These are phyloP conservation scores for Metarhizium guizhouense DNA, from an alignment of 2,329 filamentous ascomycete genomes.

Conservation along the genomic window DNA sequence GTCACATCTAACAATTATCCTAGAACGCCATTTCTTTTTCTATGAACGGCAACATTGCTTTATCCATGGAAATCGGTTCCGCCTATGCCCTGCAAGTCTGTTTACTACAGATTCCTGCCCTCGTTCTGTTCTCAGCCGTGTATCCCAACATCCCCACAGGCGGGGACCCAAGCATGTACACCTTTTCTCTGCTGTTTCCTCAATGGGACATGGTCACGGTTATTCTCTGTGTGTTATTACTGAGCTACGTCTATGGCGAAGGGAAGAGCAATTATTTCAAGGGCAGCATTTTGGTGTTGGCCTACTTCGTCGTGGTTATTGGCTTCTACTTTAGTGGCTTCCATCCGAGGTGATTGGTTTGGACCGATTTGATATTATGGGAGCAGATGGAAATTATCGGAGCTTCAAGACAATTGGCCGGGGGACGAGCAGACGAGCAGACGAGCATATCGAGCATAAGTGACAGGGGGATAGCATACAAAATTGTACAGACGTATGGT, in stretches of 20 bases:
- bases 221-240: slow-evolving; percentile 91
- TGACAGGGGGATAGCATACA: no score
- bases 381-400: slow-evolving; percentile 38
- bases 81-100: slow-evolving; percentile 96
- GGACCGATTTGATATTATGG: slow-evolving; percentile 46
- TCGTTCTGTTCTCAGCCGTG: slow-evolving; percentile 84
- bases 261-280: slow-evolving; percentile 99
- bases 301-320: slow-evolving; percentile 83
- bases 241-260: slow-evolving; percentile 96
- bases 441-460: no score
- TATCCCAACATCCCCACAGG: slow-evolving; percentile 39
- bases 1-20: not conserved
- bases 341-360: slow-evolving; percentile 33
- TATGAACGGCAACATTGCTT: slow-evolving; percentile 98
- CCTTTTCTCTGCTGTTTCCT: slow-evolving; percentile 85
- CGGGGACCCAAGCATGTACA: slow-evolving; percentile 44
- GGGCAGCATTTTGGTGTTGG: slow-evolving; percentile 86
- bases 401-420: slow-evolving; percentile 46
- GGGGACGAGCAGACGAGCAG: slow-evolving; percentile 24
- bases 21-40: slow-evolving; percentile 97
- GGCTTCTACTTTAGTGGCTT: slow-evolving; percentile 80
- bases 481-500: no score
- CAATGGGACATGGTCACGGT: slow-evolving; percentile 99
- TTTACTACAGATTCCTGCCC: slow-evolving; percentile 82
- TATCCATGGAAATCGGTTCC: slow-evolving; percentile 98